These are phyloP conservation scores for Protea cynaroides DNA, from an alignment of 164 flowering plant species.

Conservation along the genomic window DNA sequence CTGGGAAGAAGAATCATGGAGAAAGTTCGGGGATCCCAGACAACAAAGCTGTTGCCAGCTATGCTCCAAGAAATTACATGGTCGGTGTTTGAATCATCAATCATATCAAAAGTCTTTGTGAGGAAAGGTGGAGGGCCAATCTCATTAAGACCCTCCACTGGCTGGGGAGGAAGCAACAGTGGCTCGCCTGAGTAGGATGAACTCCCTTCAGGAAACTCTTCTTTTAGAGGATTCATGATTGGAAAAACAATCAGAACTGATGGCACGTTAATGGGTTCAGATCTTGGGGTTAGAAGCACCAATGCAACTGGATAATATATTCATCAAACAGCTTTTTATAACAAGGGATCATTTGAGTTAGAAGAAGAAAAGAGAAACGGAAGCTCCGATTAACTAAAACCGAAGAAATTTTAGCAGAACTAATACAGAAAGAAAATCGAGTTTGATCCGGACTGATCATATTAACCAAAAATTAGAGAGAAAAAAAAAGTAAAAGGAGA, in stretches of 20 bases:
- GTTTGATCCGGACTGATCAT: too few relatives aligned
- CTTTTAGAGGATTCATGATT: slow-evolving; percentile 29
- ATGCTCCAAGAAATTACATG: slow-evolving; percentile 65
- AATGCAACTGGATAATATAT: too few relatives aligned
- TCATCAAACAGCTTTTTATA: too few relatives aligned
- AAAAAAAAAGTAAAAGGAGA: too few relatives aligned
- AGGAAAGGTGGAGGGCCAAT: slow-evolving; percentile 35
- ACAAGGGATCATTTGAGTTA: too few relatives aligned
- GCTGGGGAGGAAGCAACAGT: slow-evolving; percentile 29
- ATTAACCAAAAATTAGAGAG: too few relatives aligned
- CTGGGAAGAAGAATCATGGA: slow-evolving; percentile 59
- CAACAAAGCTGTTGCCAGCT: slow-evolving; percentile 61
- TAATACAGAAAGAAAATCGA: too few relatives aligned
- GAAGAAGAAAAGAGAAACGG: too few relatives aligned
- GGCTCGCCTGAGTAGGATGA: slow-evolving; percentile 13
- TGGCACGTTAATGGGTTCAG: neutral
- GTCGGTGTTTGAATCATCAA: slow-evolving; percentile 51
- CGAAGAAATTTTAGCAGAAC: too few relatives aligned
- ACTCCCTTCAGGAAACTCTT: slow-evolving; percentile 25
- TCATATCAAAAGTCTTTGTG: slow-evolving; percentile 55
- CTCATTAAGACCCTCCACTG: slow-evolving; percentile 40
- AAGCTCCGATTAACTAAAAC: too few relatives aligned
- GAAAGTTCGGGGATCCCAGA: slow-evolving; percentile 65
- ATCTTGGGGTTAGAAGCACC: too few relatives aligned
- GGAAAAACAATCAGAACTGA: slow-evolving; percentile 1